Percentiles rank a stretch among this genome's conserved stretches.
These are phyloP conservation scores for Acacia confusa DNA, from an alignment of 306 rosid genomes.

Conservation along the genomic window DNA sequence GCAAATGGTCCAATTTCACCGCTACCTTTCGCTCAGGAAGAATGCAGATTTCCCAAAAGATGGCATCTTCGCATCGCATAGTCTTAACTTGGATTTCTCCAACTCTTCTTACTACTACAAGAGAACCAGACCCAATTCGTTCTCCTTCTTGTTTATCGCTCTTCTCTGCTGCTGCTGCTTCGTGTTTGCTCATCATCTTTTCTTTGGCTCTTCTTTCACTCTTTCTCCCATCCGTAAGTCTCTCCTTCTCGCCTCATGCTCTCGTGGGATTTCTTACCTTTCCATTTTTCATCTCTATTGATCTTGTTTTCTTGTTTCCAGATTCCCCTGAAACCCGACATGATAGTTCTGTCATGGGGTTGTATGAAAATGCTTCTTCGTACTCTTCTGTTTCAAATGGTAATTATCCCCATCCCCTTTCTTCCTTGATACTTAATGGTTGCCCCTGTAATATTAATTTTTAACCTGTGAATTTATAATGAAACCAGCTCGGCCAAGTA, in stretches of 20 bases:
- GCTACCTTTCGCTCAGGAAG: slow-evolving; percentile 50
- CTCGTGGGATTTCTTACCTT: background rate
- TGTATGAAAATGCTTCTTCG: slow-evolving; percentile 38
- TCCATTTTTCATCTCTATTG: background rate
- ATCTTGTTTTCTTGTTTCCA: slow-evolving; percentile 23
- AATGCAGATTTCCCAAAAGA: slow-evolving; percentile 29
- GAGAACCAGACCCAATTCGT: slow-evolving; percentile 60
- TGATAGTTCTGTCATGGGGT: slow-evolving; percentile 38
- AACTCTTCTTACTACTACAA: slow-evolving; percentile 44
- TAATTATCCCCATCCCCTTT: slow-evolving; percentile 26
- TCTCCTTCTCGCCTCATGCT: background rate
- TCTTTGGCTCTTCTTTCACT: slow-evolving; percentile 44
- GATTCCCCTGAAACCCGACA: slow-evolving; percentile 50
- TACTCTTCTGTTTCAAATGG: slow-evolving; percentile 64
- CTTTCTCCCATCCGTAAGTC: slow-evolving; percentile 50
- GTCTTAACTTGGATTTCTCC: slow-evolving; percentile 44
- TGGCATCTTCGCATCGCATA: slow-evolving; percentile 51
- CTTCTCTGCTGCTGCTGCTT: slow-evolving; percentile 61
- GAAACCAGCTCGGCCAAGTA: background rate
- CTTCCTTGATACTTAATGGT: background rate
- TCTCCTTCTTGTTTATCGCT: slow-evolving; percentile 46
- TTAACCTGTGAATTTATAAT: background rate
- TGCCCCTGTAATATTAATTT: background rate
- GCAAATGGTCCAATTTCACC: slow-evolving; percentile 62
- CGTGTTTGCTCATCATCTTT: slow-evolving; percentile 52